Evolutionary conservation across 441 rosid genomes (phyloP).

Genomic region (Populus hybrid): DNA sequence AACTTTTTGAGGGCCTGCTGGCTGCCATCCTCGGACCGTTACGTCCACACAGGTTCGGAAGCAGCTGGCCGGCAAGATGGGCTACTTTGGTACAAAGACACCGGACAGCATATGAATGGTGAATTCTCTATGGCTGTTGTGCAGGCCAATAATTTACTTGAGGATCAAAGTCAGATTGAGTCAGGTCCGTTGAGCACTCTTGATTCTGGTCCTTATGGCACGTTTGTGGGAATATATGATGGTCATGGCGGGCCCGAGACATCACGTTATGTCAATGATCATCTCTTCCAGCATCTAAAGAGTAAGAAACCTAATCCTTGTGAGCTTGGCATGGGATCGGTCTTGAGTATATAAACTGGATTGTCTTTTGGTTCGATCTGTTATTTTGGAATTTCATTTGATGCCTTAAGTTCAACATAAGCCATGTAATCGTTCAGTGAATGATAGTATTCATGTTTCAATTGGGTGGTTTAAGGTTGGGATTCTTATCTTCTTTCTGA

Average conservation of each 20-base stretch:
- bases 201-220: too few species aligned
- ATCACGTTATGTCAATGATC: slow-evolving; percentile 67
- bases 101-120: too few species aligned
- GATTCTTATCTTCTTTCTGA: background rate
- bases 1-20: too few species aligned
- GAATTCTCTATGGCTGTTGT: too few species aligned
- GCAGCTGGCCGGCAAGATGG: too few species aligned
- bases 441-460: background rate
- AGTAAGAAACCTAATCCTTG: slow-evolving; percentile 42
- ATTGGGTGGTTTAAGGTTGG: background rate
- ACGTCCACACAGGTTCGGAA: too few species aligned
- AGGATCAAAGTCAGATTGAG: too few species aligned
- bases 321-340: background rate
- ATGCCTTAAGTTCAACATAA: background rate
- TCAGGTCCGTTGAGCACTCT: too few species aligned
- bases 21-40: too few species aligned
- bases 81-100: too few species aligned
- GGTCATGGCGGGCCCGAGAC: slow-evolving; percentile 99
- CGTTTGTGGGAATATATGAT: too few species aligned
- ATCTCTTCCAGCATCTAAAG: slow-evolving; percentile 80
- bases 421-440: background rate
- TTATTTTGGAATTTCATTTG: background rate
- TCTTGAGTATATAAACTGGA: background rate
- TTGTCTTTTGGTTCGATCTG: background rate
- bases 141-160: too few species aligned